These are phyloP conservation scores for Epipyxis sp. DNA, from an alignment of 108 stramenopile species.

Conservation along the genomic window DNA sequence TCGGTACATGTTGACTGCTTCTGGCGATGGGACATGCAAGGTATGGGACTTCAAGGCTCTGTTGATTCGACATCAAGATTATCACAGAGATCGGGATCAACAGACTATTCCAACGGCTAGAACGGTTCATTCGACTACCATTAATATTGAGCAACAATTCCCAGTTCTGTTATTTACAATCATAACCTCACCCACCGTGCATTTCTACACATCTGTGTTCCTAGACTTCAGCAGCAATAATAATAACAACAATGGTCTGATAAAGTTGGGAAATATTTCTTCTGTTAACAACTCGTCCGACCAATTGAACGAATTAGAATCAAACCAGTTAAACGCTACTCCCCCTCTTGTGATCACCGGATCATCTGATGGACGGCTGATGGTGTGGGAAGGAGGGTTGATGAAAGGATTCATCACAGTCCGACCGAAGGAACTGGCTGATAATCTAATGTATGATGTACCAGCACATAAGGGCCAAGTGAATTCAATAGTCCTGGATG, in stretches of 20 bases:
- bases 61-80: neutral
- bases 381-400: neutral
- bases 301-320: neutral
- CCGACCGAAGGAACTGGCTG: neutral
- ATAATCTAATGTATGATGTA: neutral
- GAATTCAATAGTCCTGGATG: neutral
- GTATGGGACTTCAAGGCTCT: neutral
- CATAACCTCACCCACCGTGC: neutral
- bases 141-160: neutral
- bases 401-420: neutral
- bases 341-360: neutral
- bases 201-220: neutral
- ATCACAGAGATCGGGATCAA: neutral
- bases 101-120: neutral
- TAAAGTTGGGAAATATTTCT: too few species aligned
- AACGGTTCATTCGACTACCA: neutral
- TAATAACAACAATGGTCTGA: too few species aligned
- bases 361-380: neutral
- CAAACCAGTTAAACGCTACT: neutral
- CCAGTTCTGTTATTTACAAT: neutral
- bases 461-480: neutral
- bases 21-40: constrained; percentile 6
- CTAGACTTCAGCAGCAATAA: too few species aligned
- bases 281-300: too few species aligned
- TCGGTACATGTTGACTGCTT: neutral